phyloP scores from a whole-genome alignment of 352 stramenopile species.

The Phytophthora podocarpi region DNA sequence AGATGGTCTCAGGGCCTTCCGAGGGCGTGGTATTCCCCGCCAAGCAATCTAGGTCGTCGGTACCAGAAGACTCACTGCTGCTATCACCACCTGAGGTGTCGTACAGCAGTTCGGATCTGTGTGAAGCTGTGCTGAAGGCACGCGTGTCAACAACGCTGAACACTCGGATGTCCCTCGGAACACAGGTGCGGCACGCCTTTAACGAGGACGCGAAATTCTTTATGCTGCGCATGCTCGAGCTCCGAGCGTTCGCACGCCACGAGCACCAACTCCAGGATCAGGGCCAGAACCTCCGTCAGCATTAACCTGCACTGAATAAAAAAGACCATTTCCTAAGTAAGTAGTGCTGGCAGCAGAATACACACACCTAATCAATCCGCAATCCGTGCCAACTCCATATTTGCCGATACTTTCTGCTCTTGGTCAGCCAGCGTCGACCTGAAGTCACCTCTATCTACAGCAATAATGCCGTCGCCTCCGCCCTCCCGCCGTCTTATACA shows the following conservation, averaged over 20 bases:
- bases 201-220: slow-evolving; percentile 59
- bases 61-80: slow-evolving; percentile 8
- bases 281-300: slow-evolving; percentile 6
- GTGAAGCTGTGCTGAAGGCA: slow-evolving; percentile 14
- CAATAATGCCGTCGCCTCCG: not conserved
- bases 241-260: slow-evolving; percentile 22
- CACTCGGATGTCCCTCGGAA: slow-evolving; percentile 26
- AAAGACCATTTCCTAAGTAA: too few relatives aligned
- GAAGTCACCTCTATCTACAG: slow-evolving; percentile 20
- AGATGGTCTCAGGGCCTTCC: slow-evolving; percentile 28
- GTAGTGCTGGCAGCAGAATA: not conserved
- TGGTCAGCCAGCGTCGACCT: not conserved
- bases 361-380: not conserved
- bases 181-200: slow-evolving; percentile 37
- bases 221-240: slow-evolving; percentile 36
- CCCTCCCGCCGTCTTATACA: not conserved
- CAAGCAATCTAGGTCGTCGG: not conserved
- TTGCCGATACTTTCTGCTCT: slow-evolving; percentile 7
- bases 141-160: slow-evolving; percentile 12
- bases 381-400: slow-evolving; percentile 21
- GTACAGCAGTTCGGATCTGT: slow-evolving; percentile 18
- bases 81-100: not conserved
- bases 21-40: slow-evolving; percentile 23
- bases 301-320: too few relatives aligned
- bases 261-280: slow-evolving; percentile 13